These are phyloP conservation scores for Schizosaccharomyces cryophilus DNA, from an alignment of 805 yeast genomes.

Conservation along the genomic window DNA sequence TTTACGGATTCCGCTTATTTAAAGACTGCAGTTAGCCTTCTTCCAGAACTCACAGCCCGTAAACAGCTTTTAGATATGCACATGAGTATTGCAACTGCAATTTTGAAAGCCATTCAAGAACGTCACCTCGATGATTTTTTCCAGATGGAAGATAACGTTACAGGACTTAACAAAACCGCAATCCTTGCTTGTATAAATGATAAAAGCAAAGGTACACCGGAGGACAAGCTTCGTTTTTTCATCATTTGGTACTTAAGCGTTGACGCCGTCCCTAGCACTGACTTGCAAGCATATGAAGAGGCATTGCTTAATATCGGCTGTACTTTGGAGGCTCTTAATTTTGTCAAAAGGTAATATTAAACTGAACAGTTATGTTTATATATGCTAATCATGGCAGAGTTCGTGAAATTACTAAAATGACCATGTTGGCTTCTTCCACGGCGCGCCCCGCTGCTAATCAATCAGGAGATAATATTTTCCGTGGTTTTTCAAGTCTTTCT, in stretches of 20 bases:
- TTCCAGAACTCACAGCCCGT: conserved; percentile 78
- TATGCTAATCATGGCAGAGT: neutral
- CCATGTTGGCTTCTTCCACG: conserved; percentile 12
- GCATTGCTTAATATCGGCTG: conserved; percentile 32
- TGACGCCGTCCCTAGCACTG: conserved; percentile 22
- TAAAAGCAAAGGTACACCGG: conserved; percentile 29
- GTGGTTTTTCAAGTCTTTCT: conserved; percentile 44
- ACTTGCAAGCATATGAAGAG: conserved; percentile 37
- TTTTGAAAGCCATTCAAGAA: conserved; percentile 63
- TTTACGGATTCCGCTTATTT: conserved; percentile 18
- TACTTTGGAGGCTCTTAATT: conserved; percentile 4
- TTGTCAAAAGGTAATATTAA: neutral
- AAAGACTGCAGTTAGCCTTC: conserved; percentile 55
- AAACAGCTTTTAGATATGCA: conserved; percentile 83
- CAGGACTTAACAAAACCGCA: conserved; percentile 22
- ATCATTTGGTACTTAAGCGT: conserved; percentile 37
- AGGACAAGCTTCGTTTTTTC: conserved; percentile 71
- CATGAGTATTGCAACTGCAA: conserved; percentile 74
- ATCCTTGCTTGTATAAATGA: conserved; percentile 28
- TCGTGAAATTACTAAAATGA: conserved; percentile 14
- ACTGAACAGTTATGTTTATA: neutral
- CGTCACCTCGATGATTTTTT: conserved; percentile 73
- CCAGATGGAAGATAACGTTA: conserved; percentile 72
- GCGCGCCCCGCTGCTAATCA: conserved; percentile 12
- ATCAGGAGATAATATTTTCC: conserved; percentile 16